A percentile compares a stretch with the other conserved stretches of the same genome.
phyloP scores from a whole-genome alignment of 2,329 filamentous ascomycete species.

The Pseudogymnoascus sp. region DNA sequence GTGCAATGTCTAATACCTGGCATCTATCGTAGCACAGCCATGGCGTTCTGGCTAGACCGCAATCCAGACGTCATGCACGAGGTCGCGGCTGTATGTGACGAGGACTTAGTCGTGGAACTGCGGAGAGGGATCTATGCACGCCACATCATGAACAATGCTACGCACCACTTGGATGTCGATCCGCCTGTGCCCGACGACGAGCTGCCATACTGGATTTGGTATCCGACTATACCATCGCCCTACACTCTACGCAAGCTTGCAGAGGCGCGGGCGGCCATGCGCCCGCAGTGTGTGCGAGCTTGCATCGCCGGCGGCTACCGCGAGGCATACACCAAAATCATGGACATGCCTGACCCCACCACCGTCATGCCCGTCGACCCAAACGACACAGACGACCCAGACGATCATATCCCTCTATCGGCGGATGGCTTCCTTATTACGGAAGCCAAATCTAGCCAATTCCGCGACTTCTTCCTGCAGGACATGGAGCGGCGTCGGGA shows the following conservation, averaged over 20 bases:
- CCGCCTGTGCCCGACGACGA: constrained; percentile 19
- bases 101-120: constrained; percentile 10
- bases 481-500: background rate
- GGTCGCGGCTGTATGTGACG: constrained; percentile 5
- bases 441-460: background rate
- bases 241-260: background rate
- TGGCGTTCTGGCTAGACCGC: constrained; percentile 22
- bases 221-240: background rate
- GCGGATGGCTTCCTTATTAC: background rate
- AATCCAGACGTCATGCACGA: background rate
- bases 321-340: background rate
- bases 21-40: constrained; percentile 29
- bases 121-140: constrained; percentile 22
- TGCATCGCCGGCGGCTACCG: background rate
- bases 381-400: background rate
- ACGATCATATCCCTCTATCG: background rate
- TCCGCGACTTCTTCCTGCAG: background rate
- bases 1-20: constrained; percentile 25
- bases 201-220: constrained; percentile 7
- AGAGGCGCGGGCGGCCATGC: background rate
- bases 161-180: constrained; percentile 32
- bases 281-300: background rate
- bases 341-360: background rate
- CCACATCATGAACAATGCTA: constrained; percentile 27
- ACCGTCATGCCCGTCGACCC: background rate